Evolutionary conservation across 1,284 basidiomycete species (phyloP), one percentile per base, ranked within the genome.

Genomic region (Fomes fomentarius): DNA sequence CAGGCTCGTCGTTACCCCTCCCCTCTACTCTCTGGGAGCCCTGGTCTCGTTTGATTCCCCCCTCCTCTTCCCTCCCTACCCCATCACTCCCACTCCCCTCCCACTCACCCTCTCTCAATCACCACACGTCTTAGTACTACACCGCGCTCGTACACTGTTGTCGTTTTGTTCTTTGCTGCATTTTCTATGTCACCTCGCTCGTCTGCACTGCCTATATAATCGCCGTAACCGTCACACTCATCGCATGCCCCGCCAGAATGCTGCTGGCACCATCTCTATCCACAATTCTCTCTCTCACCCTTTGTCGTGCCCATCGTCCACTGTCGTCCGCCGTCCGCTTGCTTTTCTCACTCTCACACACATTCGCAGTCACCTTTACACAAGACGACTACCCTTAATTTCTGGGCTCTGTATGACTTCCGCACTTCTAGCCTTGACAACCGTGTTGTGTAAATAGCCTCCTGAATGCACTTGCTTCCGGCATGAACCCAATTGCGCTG

Each of bases 111-210:
- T 31, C 38, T 51, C 38, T 49, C 43, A 45, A 30, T 43, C n/a
- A 17, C 44, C 47, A 30, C 30, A 38, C 60, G 60, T 61, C 60
- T 42, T 53, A 54, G 54, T 56, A 58, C 54, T 43, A 58, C 48
- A 49, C 34, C 26, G 48, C 60, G 60, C 54, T 61, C 60, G 57
- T 61, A 47, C 50, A 50, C 58, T 60, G 62, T 65, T 60, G 62
- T 65, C 63, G 63, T 63, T 65, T 58, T 63, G 62, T 62, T 51
- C 56, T 60, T 61, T 62, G 59, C 57, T 59, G 59, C 60, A 61
- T 58, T 61, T 61, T 58, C 62, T 61, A 62, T 60, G 58, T 62
- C 61, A 63, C 54, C 52, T 58, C 55, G 55, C 57, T 59, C 49
- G 54, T 58, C 50, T 46, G 57, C 56, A 53, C 49, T 44, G 54